Evolutionary conservation across 1,139 yeast species (phyloP).

Genomic region (Lodderomyces jiufengensis): DNA sequence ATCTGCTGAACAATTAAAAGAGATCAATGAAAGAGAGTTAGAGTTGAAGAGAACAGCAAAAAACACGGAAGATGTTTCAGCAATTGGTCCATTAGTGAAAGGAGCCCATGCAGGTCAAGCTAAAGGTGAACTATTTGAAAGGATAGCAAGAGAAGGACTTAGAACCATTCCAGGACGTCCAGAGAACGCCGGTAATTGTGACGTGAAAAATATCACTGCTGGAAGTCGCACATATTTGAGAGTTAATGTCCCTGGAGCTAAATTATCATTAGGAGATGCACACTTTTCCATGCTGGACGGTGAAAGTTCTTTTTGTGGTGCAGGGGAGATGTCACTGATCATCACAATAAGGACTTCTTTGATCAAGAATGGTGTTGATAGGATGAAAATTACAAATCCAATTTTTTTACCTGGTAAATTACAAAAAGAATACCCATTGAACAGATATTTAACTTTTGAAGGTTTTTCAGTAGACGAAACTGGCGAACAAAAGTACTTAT

Average conservation of each 20-base stretch:
- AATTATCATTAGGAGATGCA: constrained; percentile 45
- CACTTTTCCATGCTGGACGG: constrained; percentile 54
- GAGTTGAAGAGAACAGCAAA: constrained; percentile 28
- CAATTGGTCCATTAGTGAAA: constrained; percentile 34
- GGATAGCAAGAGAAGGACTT: constrained; percentile 40
- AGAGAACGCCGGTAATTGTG: constrained; percentile 52
- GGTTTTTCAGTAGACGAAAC: constrained; percentile 48
- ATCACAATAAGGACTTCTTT: constrained; percentile 38
- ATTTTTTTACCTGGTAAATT: constrained; percentile 49
- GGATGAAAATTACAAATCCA: constrained; percentile 40
- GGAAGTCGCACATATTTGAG: constrained; percentile 49
- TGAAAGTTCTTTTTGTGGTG: constrained; percentile 51
- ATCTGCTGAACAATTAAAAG: constrained; percentile 34
- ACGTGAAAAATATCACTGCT: constrained; percentile 45
- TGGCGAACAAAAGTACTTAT: constrained; percentile 41
- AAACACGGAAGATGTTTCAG: too few species aligned
- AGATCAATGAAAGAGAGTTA: constrained; percentile 43
- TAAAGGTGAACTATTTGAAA: constrained; percentile 18
- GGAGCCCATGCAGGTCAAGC: constrained; percentile 41
- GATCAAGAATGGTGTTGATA: constrained; percentile 39
- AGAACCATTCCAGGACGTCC: constrained; percentile 52
- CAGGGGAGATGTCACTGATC: constrained; percentile 50
- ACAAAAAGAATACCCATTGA: constrained; percentile 43
- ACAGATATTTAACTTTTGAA: constrained; percentile 48
- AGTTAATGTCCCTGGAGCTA: constrained; percentile 45